Base-by-base conservation (phyloP, 139 green algal species). In the Tetradesmus obliquus region DNA sequence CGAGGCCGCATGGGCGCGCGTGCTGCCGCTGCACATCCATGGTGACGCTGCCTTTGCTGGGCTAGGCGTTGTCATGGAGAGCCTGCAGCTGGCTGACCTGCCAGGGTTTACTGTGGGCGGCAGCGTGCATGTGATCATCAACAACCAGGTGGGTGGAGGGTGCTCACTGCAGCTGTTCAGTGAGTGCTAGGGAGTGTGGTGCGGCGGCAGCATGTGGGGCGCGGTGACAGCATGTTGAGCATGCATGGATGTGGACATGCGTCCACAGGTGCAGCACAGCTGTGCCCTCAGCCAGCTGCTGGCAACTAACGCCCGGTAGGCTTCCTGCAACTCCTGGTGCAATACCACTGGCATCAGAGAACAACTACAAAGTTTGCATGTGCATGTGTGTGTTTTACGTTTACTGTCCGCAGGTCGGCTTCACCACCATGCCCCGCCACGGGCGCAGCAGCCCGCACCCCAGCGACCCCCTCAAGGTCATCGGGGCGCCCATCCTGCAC, bases 51-150 rank as follows among this genome's bases (percentile, higher is more conserved):
- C 96, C 3, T 96, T 97, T 81, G 60, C 80, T 72, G 96, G 96
- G 10, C 92, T 97, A 9, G 96, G 96, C n/a, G 74, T 97, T n/a
- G 94, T 96, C 7, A 62, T 93, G 5, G 96, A 98, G 92, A 93
- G 81, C 66, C 88, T 97, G 91, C 92, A 97, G 90, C 89, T 96
- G 51, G 92, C 91, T 1, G 89, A 94, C 69, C 60, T 97, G 83
- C 93, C 93, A 79, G 96, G 96, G 10, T 98, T 95, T 94, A 95
- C 79, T 15, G 88, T 88, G 51, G 97, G 96, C 5, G 96, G 97
- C 80, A 97, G 94, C 3, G 90, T 99, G 17, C 97, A 99, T 79
- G 53, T 99, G 55, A 92, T 98, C 60, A 94, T 98, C 90, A 99
- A 99, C 95, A 99, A 99, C 86, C 97, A 98, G 92, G 89, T 93